Evolutionary conservation across 345 rosid genomes (phyloP).

Genomic region (Eucalyptus grandis): DNA sequence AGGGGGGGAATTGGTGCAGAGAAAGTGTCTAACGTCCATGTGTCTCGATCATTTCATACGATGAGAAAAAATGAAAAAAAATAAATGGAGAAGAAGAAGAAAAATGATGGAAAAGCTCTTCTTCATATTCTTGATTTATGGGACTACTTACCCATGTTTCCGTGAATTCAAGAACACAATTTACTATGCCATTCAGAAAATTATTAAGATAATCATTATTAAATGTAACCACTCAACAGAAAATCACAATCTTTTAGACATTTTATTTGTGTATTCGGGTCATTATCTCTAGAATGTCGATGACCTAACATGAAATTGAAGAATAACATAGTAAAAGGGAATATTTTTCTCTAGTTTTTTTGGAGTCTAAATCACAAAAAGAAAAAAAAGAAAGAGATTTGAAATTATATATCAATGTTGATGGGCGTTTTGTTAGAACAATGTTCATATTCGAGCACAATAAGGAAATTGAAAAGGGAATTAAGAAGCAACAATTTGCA

Average conservation of each 20-base stretch:
- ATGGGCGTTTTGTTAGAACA: too few species aligned
- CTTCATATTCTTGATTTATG: neutral
- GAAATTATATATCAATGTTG: too few species aligned
- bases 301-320: too few species aligned
- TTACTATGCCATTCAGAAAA: too few species aligned
- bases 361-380: neutral
- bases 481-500: neutral
- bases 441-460: neutral
- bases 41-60: too few species aligned
- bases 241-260: too few species aligned
- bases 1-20: neutral
- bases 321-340: too few species aligned
- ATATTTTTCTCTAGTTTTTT: neutral
- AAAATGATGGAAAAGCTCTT: neutral
- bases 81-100: neutral
- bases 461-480: neutral
- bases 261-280: too few species aligned
- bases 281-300: too few species aligned
- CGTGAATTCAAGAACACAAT: neutral
- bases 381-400: too few species aligned
- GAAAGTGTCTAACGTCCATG: neutral
- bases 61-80: neutral
- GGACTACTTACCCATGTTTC: neutral
- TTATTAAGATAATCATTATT: too few species aligned
- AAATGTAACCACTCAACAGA: too few species aligned